These are phyloP conservation scores for Wickerhamomyces sp. DNA, from an alignment of 1,139 yeast species.

Conservation along the genomic window DNA sequence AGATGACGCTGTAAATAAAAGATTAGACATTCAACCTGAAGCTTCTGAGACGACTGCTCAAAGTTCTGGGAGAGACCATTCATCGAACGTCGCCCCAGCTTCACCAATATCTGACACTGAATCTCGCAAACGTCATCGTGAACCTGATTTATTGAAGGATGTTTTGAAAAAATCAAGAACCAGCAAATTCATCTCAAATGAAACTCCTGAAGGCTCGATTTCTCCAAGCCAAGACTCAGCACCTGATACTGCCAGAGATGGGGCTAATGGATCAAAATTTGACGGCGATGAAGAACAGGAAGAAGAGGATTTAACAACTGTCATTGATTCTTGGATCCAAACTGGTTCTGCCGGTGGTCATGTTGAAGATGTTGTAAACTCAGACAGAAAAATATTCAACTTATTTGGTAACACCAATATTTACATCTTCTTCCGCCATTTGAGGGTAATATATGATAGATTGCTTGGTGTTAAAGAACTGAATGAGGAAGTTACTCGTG, in stretches of 20 bases:
- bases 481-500: constrained; percentile 65
- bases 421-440: constrained; percentile 84
- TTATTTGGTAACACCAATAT: constrained; percentile 88
- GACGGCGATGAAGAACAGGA: constrained; percentile 29
- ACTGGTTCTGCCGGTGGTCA: constrained; percentile 24
- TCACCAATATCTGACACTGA: constrained; percentile 18
- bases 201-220: constrained; percentile 9
- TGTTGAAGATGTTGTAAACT: constrained; percentile 27
- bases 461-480: constrained; percentile 68
- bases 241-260: constrained; percentile 18
- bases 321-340: constrained; percentile 55
- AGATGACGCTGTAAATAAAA: constrained; percentile 31
- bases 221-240: constrained; percentile 27
- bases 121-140: constrained; percentile 48
- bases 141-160: constrained; percentile 65
- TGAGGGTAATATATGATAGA: constrained; percentile 78
- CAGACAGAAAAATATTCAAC: constrained; percentile 49
- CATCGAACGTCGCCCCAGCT: constrained; percentile 6
- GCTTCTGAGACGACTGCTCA: constrained; percentile 1
- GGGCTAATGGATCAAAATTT: too few relatives aligned
- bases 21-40: constrained; percentile 17
- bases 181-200: constrained; percentile 36
- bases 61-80: constrained; percentile 6
- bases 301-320: constrained; percentile 43
- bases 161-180: constrained; percentile 62